Base-by-base conservation (phyloP, 2,329 filamentous ascomycete species). In the Exophiala calicioides region DNA sequence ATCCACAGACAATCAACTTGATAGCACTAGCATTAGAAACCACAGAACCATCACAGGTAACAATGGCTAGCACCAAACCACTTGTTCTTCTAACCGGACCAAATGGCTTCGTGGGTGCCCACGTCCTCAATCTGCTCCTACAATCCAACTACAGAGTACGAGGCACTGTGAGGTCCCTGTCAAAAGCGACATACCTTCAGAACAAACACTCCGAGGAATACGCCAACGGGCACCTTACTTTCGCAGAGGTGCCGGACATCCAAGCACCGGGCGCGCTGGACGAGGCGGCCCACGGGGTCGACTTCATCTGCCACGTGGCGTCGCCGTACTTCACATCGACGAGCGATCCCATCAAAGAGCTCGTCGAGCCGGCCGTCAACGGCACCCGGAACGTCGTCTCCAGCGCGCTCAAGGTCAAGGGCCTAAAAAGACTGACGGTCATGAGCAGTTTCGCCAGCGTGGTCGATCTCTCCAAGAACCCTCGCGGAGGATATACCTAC, bases 391-490 rank as follows among this genome's bases (percentile, higher is more conserved):
- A 58, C 12, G 54, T 65, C 33, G 43, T 65, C 1, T 34, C 50
- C 5, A 48, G 57, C 3, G 46, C 57, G 13, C 27, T 52, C 16
- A 56, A 52, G 9, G 51, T 53, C 1, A 52, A 58, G 2, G 39
- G 53, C 8, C 50, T 66, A 5, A 60, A 59, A 29, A 62, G 70
- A 16, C 65, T 78, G 18, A 68, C 79, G 6, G 62, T 76, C 9
- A 76, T 75, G 13, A 73, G 69, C 46, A 76, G 71, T n/a, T 75
- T 78, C 50, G 75, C 74, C 3, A 62, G 68, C 30, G 70, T 77
- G 26, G 55, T 72, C 43, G 69, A 79, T 56, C 55, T 67, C 6
- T 43, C 46, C 3, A 58, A 67, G 42, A 70, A 68, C 1, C 55
- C 50, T 3, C 50, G 63, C 4, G 63, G 68, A 0, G 69, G 61